Evolutionary conservation across 768 basidiomycete genomes (phyloP), one percentile per base, ranked within the genome.

Genomic region (Pseudohyphozyma bogoriensis): DNA sequence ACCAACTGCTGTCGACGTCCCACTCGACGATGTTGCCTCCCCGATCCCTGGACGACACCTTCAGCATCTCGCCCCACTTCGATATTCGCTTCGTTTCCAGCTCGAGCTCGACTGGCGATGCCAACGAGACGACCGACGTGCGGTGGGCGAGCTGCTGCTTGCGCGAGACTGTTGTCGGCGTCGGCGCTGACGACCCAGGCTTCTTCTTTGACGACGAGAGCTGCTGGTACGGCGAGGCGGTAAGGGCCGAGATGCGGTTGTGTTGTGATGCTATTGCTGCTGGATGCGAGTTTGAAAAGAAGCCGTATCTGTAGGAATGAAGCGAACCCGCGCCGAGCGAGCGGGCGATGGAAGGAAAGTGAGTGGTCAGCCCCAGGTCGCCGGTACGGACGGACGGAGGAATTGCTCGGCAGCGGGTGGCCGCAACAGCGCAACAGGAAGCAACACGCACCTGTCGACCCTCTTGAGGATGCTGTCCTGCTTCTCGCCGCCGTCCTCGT

Each of bases 61-160:
- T 57, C 68, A 78, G 73, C 93, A 97, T 97, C 45, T 85, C 80
- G n/a, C 81, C 82, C 93, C 93, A 96, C 74, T 97, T 97, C 28
- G 78, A 81, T 65, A 89, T 87, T n/a, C 93, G 79, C 9, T 79
- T 76, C 3, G 75, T 71, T 73, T 97, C 93, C 71, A 84, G 88
- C 47, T 66, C 69, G 42, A 46, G 54, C 46, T 78, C 74, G 8
- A 79, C 75, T 37, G 62, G 75, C 72, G 56, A 18, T 40, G 59
- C 62, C 75, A 67, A 58, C 12, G 63, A 68, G 12, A 52, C 35
- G 29, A 56, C 57, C 24, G 69, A 62, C 1, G 51, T 22, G 12
- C 62, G 65, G 24, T 72, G 63, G 35, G 57, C 20, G 40, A 49
- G 33, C 62, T 68, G 45, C 46, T 59, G 50, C 54, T 52, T 3